Evolutionary conservation across 2,329 filamentous ascomycete genomes (phyloP).

Genomic region (Blumeria hordei): DNA sequence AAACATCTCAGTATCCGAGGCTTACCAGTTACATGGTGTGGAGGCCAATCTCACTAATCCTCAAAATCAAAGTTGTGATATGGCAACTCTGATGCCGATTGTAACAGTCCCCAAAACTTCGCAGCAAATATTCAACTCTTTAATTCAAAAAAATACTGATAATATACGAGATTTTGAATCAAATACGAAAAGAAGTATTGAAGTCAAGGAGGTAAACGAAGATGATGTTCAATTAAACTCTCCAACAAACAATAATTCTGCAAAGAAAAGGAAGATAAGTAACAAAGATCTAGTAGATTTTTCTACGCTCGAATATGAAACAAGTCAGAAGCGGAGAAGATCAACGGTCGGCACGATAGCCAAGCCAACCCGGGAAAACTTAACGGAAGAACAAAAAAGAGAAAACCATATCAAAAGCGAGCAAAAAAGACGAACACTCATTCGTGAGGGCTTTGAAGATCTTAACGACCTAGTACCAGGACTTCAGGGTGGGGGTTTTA

Average conservation of each 20-base stretch:
- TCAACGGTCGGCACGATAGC: constrained; percentile 17
- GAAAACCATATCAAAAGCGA: constrained; percentile 74
- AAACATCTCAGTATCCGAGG: constrained; percentile 30
- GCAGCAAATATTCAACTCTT: constrained; percentile 5
- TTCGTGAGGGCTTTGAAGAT: constrained; percentile 61
- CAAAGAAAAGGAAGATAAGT: constrained; percentile 15
- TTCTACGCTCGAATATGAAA: constrained; percentile 7
- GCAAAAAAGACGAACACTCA: constrained; percentile 60
- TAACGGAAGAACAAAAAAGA: constrained; percentile 58
- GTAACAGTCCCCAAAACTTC: constrained; percentile 7
- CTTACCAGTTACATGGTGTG: constrained; percentile 29
- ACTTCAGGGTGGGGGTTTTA: constrained; percentile 48
- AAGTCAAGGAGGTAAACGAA: constrained; percentile 22
- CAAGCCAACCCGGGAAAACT: constrained; percentile 32
- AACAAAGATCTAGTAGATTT: constrained; percentile 12
- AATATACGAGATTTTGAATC: constrained; percentile 20
- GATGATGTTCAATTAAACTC: constrained; percentile 14
- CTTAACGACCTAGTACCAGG: constrained; percentile 55
- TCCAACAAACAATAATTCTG: constrained; percentile 14
- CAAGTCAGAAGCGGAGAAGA: constrained; percentile 23
- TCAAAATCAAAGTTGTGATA: neutral
- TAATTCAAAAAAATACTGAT: constrained; percentile 8
- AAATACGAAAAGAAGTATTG: constrained; percentile 31
- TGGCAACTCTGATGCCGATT: too few species aligned
- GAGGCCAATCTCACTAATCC: constrained; percentile 26